Evolutionary conservation across 768 basidiomycete genomes (phyloP).

Genomic region (Lentinula sp.): DNA sequence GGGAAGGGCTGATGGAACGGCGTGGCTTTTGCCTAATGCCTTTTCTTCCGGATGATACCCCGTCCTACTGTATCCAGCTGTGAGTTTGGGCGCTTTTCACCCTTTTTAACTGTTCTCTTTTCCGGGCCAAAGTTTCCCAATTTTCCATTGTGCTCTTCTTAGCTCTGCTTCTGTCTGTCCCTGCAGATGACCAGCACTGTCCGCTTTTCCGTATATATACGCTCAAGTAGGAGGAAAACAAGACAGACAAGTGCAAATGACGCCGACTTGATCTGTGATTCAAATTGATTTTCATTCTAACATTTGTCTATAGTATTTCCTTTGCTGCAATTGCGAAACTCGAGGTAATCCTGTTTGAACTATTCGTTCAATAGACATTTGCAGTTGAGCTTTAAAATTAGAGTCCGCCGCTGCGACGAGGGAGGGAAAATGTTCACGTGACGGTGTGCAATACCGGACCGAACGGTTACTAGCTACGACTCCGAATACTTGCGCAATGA

Average conservation of each 20-base stretch:
- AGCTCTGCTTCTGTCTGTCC: background rate
- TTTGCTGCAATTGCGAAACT: no score
- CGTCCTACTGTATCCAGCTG: background rate
- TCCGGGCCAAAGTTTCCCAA: background rate
- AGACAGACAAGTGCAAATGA: background rate
- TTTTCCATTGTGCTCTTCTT: background rate
- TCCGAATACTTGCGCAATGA: no score
- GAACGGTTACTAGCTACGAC: no score
- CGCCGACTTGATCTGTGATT: background rate
- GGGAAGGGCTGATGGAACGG: constrained; percentile 5
- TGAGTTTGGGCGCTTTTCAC: background rate
- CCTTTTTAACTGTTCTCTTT: background rate
- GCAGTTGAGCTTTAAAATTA: no score
- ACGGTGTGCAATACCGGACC: no score
- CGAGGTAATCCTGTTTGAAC: no score
- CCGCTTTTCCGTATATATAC: background rate
- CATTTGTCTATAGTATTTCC: no score
- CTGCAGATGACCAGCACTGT: background rate
- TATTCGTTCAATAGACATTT: no score
- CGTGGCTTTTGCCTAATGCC: background rate
- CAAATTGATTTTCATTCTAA: background rate
- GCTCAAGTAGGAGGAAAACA: background rate
- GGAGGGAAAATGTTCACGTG: no score
- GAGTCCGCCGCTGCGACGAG: no score
- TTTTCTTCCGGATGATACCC: constrained; percentile 1